phyloP scores from a whole-genome alignment of 768 basidiomycete genomes.

The Rhizopogon vesiculosus region DNA sequence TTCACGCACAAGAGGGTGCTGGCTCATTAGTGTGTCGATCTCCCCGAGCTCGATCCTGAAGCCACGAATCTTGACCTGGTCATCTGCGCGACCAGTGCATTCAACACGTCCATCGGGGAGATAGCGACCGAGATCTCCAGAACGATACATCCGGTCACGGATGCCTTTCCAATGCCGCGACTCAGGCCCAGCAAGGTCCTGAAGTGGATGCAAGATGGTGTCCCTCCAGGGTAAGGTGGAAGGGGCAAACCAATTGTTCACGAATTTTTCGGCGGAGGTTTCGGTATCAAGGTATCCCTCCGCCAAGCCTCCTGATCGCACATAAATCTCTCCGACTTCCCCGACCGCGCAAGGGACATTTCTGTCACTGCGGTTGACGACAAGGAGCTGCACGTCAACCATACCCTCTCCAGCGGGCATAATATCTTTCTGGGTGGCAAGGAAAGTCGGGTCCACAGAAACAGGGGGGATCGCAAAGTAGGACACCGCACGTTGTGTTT shows the following conservation, averaged over 20 bases:
- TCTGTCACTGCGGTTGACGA: constrained; percentile 87
- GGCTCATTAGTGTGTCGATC: constrained; percentile 92
- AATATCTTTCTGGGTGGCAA: constrained; percentile 92
- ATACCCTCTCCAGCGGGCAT: constrained; percentile 98
- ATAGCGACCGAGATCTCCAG: constrained; percentile 95
- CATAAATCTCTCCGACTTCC: constrained; percentile 98
- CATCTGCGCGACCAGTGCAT: constrained; percentile 95
- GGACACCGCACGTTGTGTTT: constrained; percentile 97
- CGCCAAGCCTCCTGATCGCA: constrained; percentile 91
- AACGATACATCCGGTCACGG: constrained; percentile 95
- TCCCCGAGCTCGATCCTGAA: constrained; percentile 98
- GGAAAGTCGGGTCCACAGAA: constrained; percentile 80
- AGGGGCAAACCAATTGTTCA: constrained; percentile 84
- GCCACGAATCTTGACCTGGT: constrained; percentile 98
- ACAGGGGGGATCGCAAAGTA: constrained; percentile 92
- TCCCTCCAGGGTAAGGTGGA: constrained; percentile 52
- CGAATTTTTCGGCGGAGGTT: constrained; percentile 88
- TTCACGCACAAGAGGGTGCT: constrained; percentile 94
- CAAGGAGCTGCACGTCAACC: constrained; percentile 95
- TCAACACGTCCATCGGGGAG: constrained; percentile 90
- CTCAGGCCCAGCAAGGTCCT: constrained; percentile 61
- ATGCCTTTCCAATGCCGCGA: constrained; percentile 90
- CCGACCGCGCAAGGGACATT: constrained; percentile 87
- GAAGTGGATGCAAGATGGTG: constrained; percentile 59
- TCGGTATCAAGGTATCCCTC: constrained; percentile 89